Conservation (phyloP, 768 basidiomycete genomes). For the Boletus rubroflammeus region DNA sequence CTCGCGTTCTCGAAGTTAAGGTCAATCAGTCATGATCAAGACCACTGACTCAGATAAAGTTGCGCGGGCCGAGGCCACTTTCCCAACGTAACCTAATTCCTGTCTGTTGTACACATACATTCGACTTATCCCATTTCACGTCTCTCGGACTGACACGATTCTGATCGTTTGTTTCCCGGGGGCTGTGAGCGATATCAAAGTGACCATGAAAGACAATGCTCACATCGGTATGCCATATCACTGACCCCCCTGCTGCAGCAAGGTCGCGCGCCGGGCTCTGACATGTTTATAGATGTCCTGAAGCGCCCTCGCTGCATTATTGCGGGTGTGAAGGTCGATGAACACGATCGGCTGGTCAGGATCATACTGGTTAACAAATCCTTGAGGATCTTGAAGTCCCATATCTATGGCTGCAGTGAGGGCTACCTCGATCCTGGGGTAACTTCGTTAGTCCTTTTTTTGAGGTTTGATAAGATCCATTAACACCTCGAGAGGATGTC, state of each 20-base stretch:
- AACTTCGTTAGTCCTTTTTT: background rate
- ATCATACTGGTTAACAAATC: background rate
- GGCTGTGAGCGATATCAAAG: background rate
- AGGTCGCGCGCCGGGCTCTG: background rate
- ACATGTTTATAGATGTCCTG: accelerated
- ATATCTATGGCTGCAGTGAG: background rate
- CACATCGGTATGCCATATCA: background rate
- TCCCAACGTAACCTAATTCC: background rate
- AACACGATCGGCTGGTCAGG: background rate
- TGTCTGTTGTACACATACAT: background rate
- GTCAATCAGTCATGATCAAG: no score
- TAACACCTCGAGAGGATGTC: background rate
- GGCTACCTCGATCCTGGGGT: background rate
- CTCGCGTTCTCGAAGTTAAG: no score
- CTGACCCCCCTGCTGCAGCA: background rate
- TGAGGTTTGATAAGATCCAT: background rate
- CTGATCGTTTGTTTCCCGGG: background rate
- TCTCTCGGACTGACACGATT: background rate
- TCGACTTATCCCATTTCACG: background rate
- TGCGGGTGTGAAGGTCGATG: background rate
- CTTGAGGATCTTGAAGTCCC: background rate
- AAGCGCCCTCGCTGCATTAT: background rate
- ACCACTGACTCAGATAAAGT: no score
- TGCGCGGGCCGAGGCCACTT: no score
- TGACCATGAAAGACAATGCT: background rate